Evolutionary conservation across 2,329 filamentous ascomycete genomes (phyloP).

Genomic region (Colletotrichum sansevieriae): DNA sequence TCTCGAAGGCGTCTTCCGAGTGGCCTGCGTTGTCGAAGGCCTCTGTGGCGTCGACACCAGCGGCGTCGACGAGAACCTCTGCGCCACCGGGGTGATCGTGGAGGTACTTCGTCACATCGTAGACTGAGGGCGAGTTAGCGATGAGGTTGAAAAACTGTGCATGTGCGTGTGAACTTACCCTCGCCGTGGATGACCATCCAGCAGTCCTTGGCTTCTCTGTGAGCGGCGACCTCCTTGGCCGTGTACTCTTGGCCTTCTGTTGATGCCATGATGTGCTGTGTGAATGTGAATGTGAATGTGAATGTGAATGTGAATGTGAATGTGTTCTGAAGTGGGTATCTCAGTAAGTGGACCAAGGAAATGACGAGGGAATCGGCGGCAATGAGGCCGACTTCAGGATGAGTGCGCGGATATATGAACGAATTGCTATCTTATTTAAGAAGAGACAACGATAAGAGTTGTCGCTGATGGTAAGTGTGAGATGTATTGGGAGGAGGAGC

Average conservation of each 20-base stretch:
- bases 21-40: conserved; percentile 89
- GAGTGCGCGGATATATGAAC: background rate
- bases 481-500: background rate
- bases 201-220: conserved; percentile 61
- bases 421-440: conserved; percentile 13
- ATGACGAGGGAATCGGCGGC: background rate
- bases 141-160: background rate
- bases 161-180: conserved; percentile 51
- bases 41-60: conserved; percentile 82
- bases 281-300: conserved; percentile 6
- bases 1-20: conserved; percentile 70
- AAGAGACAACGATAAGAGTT: background rate
- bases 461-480: conserved; percentile 4
- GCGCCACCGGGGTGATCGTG: conserved; percentile 78
- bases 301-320: conserved; percentile 2
- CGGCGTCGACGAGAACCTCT: conserved; percentile 82
- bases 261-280: conserved; percentile 28
- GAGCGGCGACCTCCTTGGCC: conserved; percentile 60
- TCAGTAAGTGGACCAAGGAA: conserved; percentile 12
- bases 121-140: conserved; percentile 57
- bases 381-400: background rate
- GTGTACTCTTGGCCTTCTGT: conserved; percentile 48
- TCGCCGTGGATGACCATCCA: conserved; percentile 71
- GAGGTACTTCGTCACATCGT: conserved; percentile 69
- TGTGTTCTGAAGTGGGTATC: conserved; percentile 13